Conservation (phyloP, 2,329 filamentous ascomycete species). For the Ophiostoma himal-ulmi region DNA sequence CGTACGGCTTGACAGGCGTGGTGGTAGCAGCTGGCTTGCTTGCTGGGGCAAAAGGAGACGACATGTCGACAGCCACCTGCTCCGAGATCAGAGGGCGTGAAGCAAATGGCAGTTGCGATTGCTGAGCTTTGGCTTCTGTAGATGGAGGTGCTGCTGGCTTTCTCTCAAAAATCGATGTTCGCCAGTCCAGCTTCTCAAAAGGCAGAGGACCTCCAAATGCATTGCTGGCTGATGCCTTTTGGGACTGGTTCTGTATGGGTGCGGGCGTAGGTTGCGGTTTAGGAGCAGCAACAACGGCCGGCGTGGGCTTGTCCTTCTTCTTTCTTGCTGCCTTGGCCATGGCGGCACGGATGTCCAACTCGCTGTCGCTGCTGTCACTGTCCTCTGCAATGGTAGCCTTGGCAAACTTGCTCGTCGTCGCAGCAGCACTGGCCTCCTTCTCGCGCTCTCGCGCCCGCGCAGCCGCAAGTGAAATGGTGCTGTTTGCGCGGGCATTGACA, state of each 20-base stretch:
- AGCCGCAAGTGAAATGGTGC: conserved; percentile 38
- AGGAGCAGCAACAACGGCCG: conserved; percentile 27
- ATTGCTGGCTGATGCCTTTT: conserved; percentile 48
- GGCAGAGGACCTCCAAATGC: conserved; percentile 75
- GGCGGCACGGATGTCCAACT: conserved; percentile 73
- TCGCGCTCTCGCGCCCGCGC: background rate
- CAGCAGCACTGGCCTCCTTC: conserved; percentile 1
- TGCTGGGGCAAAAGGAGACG: conserved; percentile 13
- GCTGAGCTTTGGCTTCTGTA: conserved; percentile 24
- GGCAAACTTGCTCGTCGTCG: conserved; percentile 27
- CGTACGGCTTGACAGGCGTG: background rate
- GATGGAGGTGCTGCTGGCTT: conserved; percentile 30
- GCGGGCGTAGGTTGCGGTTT: background rate
- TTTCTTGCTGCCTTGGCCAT: conserved; percentile 59
- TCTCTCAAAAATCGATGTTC: conserved; percentile 50
- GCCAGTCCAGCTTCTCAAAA: conserved; percentile 78
- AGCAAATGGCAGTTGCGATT: background rate
- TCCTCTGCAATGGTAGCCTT: conserved; percentile 31
- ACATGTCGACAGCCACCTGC: background rate
- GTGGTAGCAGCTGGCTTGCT: background rate
- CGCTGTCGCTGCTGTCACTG: conserved; percentile 61
- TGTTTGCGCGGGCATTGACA: conserved; percentile 67
- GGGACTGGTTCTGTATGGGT: background rate
- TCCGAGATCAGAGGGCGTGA: background rate
- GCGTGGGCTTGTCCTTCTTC: conserved; percentile 47